Evolutionary conservation across 1,284 basidiomycete genomes (phyloP).

Genomic region (Leccinum laetum): DNA sequence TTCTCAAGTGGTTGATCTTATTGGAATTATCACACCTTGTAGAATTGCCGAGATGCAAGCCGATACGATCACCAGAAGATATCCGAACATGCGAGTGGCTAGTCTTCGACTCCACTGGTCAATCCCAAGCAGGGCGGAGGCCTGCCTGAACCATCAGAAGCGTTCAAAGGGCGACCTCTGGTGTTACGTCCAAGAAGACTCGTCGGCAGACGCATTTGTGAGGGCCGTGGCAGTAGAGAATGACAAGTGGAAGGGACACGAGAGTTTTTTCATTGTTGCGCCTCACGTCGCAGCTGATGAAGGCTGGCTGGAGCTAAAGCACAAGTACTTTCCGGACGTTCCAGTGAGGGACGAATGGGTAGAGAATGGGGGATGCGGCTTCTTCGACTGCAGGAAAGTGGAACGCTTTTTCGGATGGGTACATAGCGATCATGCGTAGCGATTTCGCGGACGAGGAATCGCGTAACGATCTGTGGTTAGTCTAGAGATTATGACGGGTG

Average conservation of each 20-base stretch:
- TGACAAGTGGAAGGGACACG: slow-evolving; percentile 45
- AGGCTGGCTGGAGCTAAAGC: slow-evolving; percentile 43
- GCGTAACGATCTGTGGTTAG: not conserved
- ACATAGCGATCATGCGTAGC: slow-evolving; percentile 38
- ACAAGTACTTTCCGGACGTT: slow-evolving; percentile 54
- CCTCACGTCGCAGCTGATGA: slow-evolving; percentile 48
- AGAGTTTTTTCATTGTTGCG: slow-evolving; percentile 67
- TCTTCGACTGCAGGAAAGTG: slow-evolving; percentile 74
- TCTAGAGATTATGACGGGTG: slow-evolving; percentile 10
- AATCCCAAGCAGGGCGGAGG: slow-evolving; percentile 42
- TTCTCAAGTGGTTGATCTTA: not conserved
- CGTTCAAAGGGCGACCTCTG: slow-evolving; percentile 60
- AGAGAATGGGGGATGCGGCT: slow-evolving; percentile 45
- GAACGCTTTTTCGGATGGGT: slow-evolving; percentile 65
- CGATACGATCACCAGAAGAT: slow-evolving; percentile 61
- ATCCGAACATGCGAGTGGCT: slow-evolving; percentile 61
- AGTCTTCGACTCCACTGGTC: slow-evolving; percentile 68
- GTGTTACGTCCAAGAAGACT: slow-evolving; percentile 69
- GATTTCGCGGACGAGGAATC: not conserved
- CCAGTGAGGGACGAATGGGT: slow-evolving; percentile 48
- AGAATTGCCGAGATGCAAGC: slow-evolving; percentile 71
- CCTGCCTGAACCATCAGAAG: slow-evolving; percentile 32
- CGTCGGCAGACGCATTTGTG: slow-evolving; percentile 64
- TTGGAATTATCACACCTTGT: too few relatives aligned
- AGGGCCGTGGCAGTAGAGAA: slow-evolving; percentile 51